Percentiles rank a stretch among this genome's conserved stretches.
phyloP scores from a whole-genome alignment of 257 asterid genomes.

The Primulina eburnea region DNA sequence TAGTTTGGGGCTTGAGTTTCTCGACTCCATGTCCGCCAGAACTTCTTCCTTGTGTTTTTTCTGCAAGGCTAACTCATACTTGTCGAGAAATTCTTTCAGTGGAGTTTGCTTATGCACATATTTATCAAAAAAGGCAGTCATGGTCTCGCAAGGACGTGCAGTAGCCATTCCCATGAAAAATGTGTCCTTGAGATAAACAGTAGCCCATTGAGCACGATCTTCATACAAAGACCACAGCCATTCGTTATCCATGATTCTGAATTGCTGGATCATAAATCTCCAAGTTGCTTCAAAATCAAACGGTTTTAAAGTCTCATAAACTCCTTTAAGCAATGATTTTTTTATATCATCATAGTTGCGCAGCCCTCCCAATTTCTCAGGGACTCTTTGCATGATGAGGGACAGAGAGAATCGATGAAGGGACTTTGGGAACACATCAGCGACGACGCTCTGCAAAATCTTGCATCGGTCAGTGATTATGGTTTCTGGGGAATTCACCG shows the following conservation, averaged over 20 bases:
- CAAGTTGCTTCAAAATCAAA: conserved; percentile 75
- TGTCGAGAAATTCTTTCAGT: conserved; percentile 75
- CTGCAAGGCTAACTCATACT: conserved; percentile 72
- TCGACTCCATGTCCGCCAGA: conserved; percentile 59
- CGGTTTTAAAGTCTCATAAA: conserved; percentile 62
- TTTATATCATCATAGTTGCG: conserved; percentile 42
- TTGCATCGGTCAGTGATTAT: conserved; percentile 71
- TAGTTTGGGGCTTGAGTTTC: conserved; percentile 49
- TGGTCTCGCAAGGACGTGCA: conserved; percentile 48
- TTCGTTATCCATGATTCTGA: conserved; percentile 58
- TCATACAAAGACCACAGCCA: conserved; percentile 67
- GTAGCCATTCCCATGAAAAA: conserved; percentile 71
- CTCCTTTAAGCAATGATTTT: conserved; percentile 49
- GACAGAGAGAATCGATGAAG: conserved; percentile 61
- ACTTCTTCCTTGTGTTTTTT: conserved; percentile 72
- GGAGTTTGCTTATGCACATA: conserved; percentile 79
- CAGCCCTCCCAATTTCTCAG: conserved; percentile 77
- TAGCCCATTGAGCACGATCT: conserved; percentile 74
- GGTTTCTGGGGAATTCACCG: conserved; percentile 58
- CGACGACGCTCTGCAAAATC: conserved; percentile 54
- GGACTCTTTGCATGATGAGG: conserved; percentile 66
- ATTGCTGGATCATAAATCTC: conserved; percentile 67
- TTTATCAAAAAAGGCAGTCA: conserved; percentile 59
- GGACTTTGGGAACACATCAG: conserved; percentile 62
- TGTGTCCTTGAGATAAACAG: conserved; percentile 63